phyloP scores from a whole-genome alignment of 2,329 filamentous ascomycete genomes.

The Byssothecium circinans region DNA sequence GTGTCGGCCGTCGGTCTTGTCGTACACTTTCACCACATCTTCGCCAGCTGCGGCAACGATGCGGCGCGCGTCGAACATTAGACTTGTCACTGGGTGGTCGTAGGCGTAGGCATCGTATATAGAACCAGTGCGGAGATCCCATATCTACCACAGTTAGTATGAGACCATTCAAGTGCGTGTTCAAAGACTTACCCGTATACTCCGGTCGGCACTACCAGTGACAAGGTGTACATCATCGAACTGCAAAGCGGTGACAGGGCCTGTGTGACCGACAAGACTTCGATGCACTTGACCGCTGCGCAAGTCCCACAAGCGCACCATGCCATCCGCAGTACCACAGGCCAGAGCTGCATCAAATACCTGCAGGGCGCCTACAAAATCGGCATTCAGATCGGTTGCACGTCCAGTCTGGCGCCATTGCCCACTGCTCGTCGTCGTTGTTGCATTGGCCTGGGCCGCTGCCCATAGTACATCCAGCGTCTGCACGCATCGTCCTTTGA shows the following conservation, averaged over 20 bases:
- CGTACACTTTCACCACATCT: conserved; percentile 95
- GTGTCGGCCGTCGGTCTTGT: conserved; percentile 92
- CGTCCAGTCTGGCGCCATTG: conserved; percentile 75
- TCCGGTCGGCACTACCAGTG: conserved; percentile 88
- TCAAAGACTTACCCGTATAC: conserved; percentile 75
- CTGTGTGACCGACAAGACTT: conserved; percentile 92
- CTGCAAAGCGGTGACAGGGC: conserved; percentile 88
- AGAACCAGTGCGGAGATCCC: conserved; percentile 94
- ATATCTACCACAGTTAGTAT: conserved; percentile 68
- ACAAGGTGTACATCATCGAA: conserved; percentile 96
- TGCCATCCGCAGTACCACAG: conserved; percentile 94
- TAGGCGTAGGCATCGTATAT: conserved; percentile 97
- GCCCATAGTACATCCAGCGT: conserved; percentile 98
- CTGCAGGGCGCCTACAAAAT: conserved; percentile 93
- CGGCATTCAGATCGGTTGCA: conserved; percentile 67
- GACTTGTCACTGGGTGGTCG: conserved; percentile 85
- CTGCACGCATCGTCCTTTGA: conserved; percentile 95
- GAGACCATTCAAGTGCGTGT: background rate
- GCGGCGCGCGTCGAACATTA: conserved; percentile 93
- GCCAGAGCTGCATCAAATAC: conserved; percentile 95
- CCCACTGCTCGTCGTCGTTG: conserved; percentile 60
- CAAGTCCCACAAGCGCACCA: conserved; percentile 96
- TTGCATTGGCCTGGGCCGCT: conserved; percentile 81
- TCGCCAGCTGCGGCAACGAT: conserved; percentile 91
- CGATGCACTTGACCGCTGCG: conserved; percentile 96